Evolutionary conservation across 2,329 filamentous ascomycete species (phyloP), one percentile per base, ranked within the genome.

Genomic region (Xylaria sp.): DNA sequence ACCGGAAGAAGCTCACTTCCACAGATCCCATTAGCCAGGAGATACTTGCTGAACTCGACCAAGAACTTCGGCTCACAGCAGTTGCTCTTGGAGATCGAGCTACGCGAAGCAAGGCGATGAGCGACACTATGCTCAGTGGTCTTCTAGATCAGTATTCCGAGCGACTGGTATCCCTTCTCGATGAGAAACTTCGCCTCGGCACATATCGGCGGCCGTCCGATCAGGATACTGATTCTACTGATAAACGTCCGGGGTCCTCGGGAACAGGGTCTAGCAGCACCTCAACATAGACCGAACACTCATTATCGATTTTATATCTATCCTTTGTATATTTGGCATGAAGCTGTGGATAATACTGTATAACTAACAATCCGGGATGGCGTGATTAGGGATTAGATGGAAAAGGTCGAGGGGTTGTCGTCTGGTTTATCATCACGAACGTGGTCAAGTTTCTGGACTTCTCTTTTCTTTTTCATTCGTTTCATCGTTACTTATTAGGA

Each of bases 121-220:
- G 85, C 71, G 88, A 90, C 74, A 85, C 84, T 21, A 82, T 87
- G 58, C 80, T 92, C 40, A 87, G 84, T 48, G 90, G 89, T 59
- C 80, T 94, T 53, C 81, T 94, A 8, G 92, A 93, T 72, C 88
- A 93, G 79, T 93, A 93, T 75, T 92, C 91, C 1, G 91, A 93
- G 75, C 85, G 89, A 68, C 82, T 94, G 57, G 88, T 93, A 5
- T 88, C 84, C 54, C 84, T 93, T 79, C 84, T 94, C 53, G 91
- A 94, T 71, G 90, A 93, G 78, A 92, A 91, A 78, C 84, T 93
- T 60, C 82, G 85, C 55, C 79, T 89, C 40, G 63, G 62, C 25
- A 64, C 65, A 23, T 63, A 68, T 61, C 69, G 61, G 53, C 58
- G 64, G 27, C 51, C 54, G 10, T 70, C 68, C 3, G 68, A 70